A percentile compares a stretch with the other conserved stretches of the same genome.
phyloP scores from a whole-genome alignment of 495 filamentous ascomycete species.

The Neurospora sp. region DNA sequence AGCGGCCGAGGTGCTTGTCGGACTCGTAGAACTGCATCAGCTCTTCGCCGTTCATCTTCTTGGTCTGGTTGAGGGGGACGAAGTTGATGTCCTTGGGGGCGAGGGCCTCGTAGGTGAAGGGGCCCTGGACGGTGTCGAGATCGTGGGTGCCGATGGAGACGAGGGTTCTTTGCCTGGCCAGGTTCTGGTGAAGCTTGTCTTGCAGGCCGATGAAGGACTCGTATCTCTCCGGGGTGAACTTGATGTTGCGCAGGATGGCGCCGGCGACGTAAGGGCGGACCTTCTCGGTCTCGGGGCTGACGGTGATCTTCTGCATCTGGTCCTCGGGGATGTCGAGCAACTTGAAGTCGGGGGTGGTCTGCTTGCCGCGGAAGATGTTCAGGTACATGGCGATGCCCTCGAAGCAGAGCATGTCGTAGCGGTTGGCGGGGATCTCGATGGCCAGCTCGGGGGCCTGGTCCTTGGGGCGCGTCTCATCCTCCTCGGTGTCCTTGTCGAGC shows the following conservation, averaged over 20 bases:
- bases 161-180: constrained; percentile 83
- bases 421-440: constrained; percentile 97
- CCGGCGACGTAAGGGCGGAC: constrained; percentile 80
- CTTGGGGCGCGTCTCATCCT: constrained; percentile 50
- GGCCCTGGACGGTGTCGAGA: constrained; percentile 83
- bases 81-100: constrained; percentile 90
- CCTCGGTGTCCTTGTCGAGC: constrained; percentile 88
- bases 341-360: constrained; percentile 64
- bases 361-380: constrained; percentile 80
- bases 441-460: constrained; percentile 89
- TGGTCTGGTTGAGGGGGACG: constrained; percentile 77
- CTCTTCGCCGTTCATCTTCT: constrained; percentile 76
- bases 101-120: constrained; percentile 92
- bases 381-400: constrained; percentile 94
- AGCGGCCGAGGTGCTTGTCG: constrained; percentile 71
- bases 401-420: constrained; percentile 98
- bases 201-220: constrained; percentile 96
- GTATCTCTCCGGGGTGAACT: constrained; percentile 81
- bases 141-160: constrained; percentile 97
- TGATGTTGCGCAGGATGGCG: constrained; percentile 79
- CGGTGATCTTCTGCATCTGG: constrained; percentile 66
- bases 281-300: constrained; percentile 66
- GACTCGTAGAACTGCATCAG: constrained; percentile 94
- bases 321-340: constrained; percentile 60
- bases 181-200: constrained; percentile 95